These are phyloP conservation scores for Plectosphaerella sp. DNA, from an alignment of 2,329 filamentous ascomycete genomes.

Conservation along the genomic window DNA sequence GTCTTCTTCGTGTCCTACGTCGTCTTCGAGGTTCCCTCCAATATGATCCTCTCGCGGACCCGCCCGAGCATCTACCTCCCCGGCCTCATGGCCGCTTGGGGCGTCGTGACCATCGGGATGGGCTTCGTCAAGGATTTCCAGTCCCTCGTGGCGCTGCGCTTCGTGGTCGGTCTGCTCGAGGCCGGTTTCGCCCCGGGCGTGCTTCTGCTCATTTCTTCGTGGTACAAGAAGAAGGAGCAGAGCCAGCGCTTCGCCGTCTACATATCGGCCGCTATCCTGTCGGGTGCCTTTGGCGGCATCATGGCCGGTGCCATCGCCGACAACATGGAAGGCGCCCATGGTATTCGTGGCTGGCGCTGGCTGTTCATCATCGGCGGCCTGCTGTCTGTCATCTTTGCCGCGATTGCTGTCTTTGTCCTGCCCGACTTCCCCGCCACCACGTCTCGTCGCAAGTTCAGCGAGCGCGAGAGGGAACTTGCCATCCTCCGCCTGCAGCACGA, in stretches of 20 bases:
- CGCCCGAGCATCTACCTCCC: constrained; percentile 34
- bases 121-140: constrained; percentile 12
- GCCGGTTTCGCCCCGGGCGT: background rate
- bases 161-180: constrained; percentile 16
- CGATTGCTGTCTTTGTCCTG: constrained; percentile 5
- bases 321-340: constrained; percentile 16
- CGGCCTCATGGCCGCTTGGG: constrained; percentile 18
- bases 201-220: background rate
- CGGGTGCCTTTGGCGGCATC: constrained; percentile 23
- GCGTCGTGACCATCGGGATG: constrained; percentile 17
- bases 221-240: constrained; percentile 13
- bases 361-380: constrained; percentile 43
- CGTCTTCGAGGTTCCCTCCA: constrained; percentile 31
- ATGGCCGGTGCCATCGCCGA: constrained; percentile 20
- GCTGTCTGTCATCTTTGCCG: constrained; percentile 19
- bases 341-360: constrained; percentile 38
- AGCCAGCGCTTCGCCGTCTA: constrained; percentile 12
- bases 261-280: constrained; percentile 24
- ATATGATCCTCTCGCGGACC: constrained; percentile 38
- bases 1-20: constrained; percentile 30
- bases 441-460: constrained; percentile 58
- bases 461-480: constrained; percentile 56
- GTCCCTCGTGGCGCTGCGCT: constrained; percentile 12
- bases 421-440: constrained; percentile 13
- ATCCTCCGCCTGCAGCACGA: constrained; percentile 57